Evolutionary conservation across 2,329 filamentous ascomycete genomes (phyloP).

Genomic region (Fusarium sublunatum): DNA sequence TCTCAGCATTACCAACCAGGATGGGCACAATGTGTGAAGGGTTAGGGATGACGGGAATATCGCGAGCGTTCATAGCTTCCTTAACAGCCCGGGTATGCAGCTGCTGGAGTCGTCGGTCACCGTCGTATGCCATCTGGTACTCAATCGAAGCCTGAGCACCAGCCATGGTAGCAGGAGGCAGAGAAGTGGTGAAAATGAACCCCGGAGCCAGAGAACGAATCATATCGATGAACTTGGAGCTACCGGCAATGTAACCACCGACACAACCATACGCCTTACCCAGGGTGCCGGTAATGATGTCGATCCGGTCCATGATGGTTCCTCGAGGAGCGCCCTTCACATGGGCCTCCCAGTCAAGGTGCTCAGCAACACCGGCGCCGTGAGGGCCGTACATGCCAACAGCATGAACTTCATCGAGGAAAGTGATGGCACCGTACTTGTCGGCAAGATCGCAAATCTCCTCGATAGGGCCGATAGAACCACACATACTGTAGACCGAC

Average conservation of each 20-base stretch:
- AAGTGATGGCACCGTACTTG: conserved; percentile 97
- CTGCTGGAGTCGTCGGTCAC: conserved; percentile 92
- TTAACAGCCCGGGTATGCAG: conserved; percentile 96
- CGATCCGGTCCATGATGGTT: conserved; percentile 93
- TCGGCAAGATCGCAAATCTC: conserved; percentile 96
- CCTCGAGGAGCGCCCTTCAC: conserved; percentile 77
- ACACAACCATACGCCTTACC: conserved; percentile 99
- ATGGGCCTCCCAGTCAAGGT: conserved; percentile 93
- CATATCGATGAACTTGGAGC: conserved; percentile 85
- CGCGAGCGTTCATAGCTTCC: conserved; percentile 77
- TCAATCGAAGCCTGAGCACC: conserved; percentile 92
- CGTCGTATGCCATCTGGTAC: conserved; percentile 87
- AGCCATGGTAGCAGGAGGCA: conserved; percentile 96
- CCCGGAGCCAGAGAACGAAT: conserved; percentile 94
- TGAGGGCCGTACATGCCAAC: conserved; percentile 99
- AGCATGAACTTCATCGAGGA: conserved; percentile 97
- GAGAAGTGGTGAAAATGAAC: conserved; percentile 98
- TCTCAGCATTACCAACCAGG: conserved; percentile 91
- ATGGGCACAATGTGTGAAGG: conserved; percentile 96
- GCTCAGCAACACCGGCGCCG: conserved; percentile 95
- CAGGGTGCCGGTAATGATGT: conserved; percentile 97
- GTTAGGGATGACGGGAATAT: conserved; percentile 98
- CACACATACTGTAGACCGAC: conserved; percentile 99
- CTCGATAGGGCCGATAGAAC: conserved; percentile 94
- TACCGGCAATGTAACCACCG: conserved; percentile 96